Conservation (phyloP, 2,329 filamentous ascomycete species). For the Pseudogymnoascus sp. region DNA sequence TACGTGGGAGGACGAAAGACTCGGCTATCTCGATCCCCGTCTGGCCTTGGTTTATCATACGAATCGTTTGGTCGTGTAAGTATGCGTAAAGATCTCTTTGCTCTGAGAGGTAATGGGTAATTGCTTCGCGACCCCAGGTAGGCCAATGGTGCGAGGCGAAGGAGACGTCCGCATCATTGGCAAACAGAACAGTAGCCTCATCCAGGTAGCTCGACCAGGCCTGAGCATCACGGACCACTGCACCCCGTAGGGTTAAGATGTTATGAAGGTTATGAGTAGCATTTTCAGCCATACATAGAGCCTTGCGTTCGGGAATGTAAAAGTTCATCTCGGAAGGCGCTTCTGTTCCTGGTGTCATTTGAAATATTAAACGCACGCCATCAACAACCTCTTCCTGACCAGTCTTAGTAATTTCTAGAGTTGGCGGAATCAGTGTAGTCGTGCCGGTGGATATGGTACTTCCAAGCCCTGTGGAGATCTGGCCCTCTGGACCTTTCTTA, state of each 20-base stretch:
- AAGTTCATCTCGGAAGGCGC: conserved; percentile 36
- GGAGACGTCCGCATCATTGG: conserved; percentile 26
- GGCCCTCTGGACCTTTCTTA: no score
- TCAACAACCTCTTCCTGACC: conserved; percentile 27
- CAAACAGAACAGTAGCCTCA: conserved; percentile 30
- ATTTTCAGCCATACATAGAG: conserved; percentile 32
- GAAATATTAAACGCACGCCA: conserved; percentile 32
- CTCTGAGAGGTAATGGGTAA: conserved; percentile 23
- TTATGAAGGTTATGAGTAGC: conserved; percentile 35
- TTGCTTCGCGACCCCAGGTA: conserved; percentile 29
- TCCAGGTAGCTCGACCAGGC: conserved; percentile 33
- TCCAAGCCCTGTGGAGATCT: no score
- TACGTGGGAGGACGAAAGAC: conserved; percentile 25
- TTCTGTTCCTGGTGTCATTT: conserved; percentile 34
- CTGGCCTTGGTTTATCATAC: conserved; percentile 31
- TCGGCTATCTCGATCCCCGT: conserved; percentile 34
- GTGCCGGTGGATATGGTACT: no score
- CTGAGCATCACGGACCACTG: conserved; percentile 33
- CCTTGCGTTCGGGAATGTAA: conserved; percentile 30
- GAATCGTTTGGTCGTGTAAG: conserved; percentile 33
- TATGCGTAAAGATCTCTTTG: conserved; percentile 35
- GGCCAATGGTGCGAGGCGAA: conserved; percentile 35
- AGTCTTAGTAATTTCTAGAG: conserved; percentile 24
- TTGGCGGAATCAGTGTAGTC: no score
- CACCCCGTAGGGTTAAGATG: conserved; percentile 34